Base-by-base conservation (phyloP, 805 yeast genomes). In the Candida easanensis region DNA sequence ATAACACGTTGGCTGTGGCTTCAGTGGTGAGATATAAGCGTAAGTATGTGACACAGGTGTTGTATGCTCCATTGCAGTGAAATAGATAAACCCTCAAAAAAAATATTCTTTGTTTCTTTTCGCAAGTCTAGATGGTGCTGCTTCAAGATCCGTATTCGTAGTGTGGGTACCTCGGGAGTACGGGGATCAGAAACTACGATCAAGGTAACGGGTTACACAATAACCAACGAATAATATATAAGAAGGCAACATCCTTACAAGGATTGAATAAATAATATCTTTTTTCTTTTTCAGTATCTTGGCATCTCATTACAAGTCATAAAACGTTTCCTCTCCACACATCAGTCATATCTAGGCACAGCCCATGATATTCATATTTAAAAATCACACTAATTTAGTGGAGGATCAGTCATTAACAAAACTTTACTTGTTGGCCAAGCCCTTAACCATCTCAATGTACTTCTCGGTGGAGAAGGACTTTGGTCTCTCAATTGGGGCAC, bases 391-490 rank as follows among this genome's bases (percentile, higher is more conserved):
- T 18, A 32, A 32, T 18, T 32, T 20, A 32, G n/a, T 32, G 16
- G 16, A 18, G 14, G 14, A n/a, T 16, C 14, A 19, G 26, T 20
- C 6, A 19, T 20, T 20, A 14, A 14, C 25, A 10, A 19, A 17
- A 5, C 8, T 36, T 44, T 46, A 55, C 47, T 54, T 52, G 50
- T 52, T 51, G 41, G 61, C 52, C 47, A 66, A 57, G 36, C 65
- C 61, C 54, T 77, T 73, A 61, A 84, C 95, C 66, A 88, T 72
- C 76, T 87, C 88, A 64, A 80, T 82, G 76, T 84, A 87, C 73
- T 88, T 88, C 72, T 88, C 91, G 53, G 96, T 88, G 49, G 95
- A 86, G 88, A 88, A 87, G 51, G 95, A 82, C 73, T 85, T 85
- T 71, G 93, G 93, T 74, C 95, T 84, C 74, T 85, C 95, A 62